These are phyloP conservation scores for Benincasa hispida DNA, from an alignment of 306 rosid genomes.

Conservation along the genomic window DNA sequence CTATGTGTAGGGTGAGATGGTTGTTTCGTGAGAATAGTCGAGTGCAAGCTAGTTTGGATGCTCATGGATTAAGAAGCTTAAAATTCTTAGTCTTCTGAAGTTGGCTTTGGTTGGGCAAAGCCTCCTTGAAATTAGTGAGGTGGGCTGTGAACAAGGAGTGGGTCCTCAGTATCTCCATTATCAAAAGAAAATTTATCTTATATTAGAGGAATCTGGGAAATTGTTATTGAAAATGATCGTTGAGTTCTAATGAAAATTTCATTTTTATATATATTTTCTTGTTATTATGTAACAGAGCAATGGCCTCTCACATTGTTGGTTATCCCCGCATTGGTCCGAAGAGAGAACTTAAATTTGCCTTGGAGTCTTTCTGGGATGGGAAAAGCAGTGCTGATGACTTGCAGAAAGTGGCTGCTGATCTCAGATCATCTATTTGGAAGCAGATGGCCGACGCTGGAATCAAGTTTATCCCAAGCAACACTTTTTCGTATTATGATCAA, in stretches of 20 bases:
- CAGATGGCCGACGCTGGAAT: conserved; percentile 67
- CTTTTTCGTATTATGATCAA: conserved; percentile 78
- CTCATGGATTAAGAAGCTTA: neutral
- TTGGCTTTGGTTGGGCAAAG: neutral
- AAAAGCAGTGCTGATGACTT: conserved; percentile 58
- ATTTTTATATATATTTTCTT: neutral
- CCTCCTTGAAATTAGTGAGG: neutral
- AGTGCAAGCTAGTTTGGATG: neutral
- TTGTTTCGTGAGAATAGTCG: neutral
- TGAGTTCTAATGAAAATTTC: neutral
- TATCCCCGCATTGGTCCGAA: conserved; percentile 88
- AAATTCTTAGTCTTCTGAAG: neutral
- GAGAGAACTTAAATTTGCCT: conserved; percentile 64
- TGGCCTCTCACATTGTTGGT: conserved; percentile 82
- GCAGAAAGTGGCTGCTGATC: conserved; percentile 44
- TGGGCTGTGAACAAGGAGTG: neutral
- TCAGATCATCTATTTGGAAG: conserved; percentile 68
- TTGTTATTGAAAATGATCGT: neutral
- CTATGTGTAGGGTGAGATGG: too few relatives aligned
- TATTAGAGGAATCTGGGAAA: neutral
- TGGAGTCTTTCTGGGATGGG: conserved; percentile 88
- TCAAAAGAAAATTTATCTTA: neutral
- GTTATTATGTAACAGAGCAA: conserved; percentile 28
- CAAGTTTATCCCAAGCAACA: conserved; percentile 70
- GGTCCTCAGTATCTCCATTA: neutral